Conservation (phyloP, 805 yeast genomes). For the Ogataea saltuana region DNA sequence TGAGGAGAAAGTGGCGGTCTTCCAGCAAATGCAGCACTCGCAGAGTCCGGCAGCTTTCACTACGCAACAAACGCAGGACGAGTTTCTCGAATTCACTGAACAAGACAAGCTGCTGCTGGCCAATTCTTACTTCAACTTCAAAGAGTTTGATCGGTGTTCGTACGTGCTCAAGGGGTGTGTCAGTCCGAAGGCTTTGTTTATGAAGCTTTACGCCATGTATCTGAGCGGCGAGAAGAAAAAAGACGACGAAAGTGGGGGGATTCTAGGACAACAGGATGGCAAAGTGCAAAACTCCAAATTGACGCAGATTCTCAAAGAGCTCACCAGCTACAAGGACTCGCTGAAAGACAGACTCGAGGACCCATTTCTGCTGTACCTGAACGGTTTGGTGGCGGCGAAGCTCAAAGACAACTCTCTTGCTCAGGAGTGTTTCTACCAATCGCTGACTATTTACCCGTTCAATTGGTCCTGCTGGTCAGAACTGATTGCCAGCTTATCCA, state of each 20-base stretch:
- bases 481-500: conserved; percentile 58
- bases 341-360: conserved; percentile 29
- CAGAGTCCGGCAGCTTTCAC: conserved; percentile 12
- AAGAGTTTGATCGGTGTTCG: conserved; percentile 82
- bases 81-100: conserved; percentile 36
- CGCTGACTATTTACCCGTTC: conserved; percentile 70
- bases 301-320: conserved; percentile 42
- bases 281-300: conserved; percentile 33
- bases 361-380: conserved; percentile 69
- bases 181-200: conserved; percentile 56
- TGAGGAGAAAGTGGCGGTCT: conserved; percentile 24
- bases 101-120: conserved; percentile 58
- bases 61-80: conserved; percentile 23
- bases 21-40: conserved; percentile 20
- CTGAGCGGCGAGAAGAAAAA: conserved; percentile 75
- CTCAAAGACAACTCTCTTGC: conserved; percentile 65
- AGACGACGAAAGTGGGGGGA: conserved; percentile 71
- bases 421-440: conserved; percentile 55
- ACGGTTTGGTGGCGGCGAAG: conserved; percentile 66
- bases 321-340: conserved; percentile 36
- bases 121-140: conserved; percentile 71
- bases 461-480: conserved; percentile 97
- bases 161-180: conserved; percentile 52
- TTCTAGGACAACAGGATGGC: conserved; percentile 47
- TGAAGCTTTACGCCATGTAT: conserved; percentile 67